Evolutionary conservation across 1,284 basidiomycete genomes (phyloP).

Genomic region (Cutaneotrichosporon sp.): DNA sequence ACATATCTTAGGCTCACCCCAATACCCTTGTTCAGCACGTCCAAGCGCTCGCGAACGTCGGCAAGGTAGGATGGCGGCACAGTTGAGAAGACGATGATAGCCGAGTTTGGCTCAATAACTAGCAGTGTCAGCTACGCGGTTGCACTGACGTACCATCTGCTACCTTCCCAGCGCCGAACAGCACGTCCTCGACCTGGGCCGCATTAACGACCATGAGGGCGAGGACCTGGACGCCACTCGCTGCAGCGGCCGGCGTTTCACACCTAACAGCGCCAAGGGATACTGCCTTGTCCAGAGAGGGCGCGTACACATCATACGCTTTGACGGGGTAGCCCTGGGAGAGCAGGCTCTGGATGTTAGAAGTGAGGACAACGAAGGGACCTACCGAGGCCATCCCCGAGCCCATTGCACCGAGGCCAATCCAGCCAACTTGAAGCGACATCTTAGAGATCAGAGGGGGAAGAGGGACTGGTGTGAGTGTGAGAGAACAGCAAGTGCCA

Average conservation of each 20-base stretch:
- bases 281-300: slow-evolving; percentile 40
- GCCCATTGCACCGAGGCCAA: slow-evolving; percentile 49
- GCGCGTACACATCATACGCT: slow-evolving; percentile 45
- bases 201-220: slow-evolving; percentile 51
- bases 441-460: neutral
- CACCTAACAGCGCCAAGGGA: slow-evolving; percentile 27
- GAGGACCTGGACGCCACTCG: slow-evolving; percentile 35
- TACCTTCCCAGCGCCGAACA: slow-evolving; percentile 38
- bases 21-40: slow-evolving; percentile 35
- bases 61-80: slow-evolving; percentile 46
- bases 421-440: slow-evolving; percentile 36
- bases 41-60: slow-evolving; percentile 35
- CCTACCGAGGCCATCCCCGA: slow-evolving; percentile 42
- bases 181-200: slow-evolving; percentile 42
- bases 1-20: slow-evolving; percentile 28
- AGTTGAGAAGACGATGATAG: slow-evolving; percentile 52
- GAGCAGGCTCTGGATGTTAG: slow-evolving; percentile 29
- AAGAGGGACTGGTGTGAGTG: neutral
- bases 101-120: slow-evolving; percentile 25
- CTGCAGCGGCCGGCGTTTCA: slow-evolving; percentile 32
- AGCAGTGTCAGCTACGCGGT: neutral
- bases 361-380: neutral
- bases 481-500: too few species aligned
- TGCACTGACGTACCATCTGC: slow-evolving; percentile 29
- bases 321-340: slow-evolving; percentile 37